These are phyloP conservation scores for Ophiostoma montium DNA, from an alignment of 2,329 filamentous ascomycete species.

Conservation along the genomic window DNA sequence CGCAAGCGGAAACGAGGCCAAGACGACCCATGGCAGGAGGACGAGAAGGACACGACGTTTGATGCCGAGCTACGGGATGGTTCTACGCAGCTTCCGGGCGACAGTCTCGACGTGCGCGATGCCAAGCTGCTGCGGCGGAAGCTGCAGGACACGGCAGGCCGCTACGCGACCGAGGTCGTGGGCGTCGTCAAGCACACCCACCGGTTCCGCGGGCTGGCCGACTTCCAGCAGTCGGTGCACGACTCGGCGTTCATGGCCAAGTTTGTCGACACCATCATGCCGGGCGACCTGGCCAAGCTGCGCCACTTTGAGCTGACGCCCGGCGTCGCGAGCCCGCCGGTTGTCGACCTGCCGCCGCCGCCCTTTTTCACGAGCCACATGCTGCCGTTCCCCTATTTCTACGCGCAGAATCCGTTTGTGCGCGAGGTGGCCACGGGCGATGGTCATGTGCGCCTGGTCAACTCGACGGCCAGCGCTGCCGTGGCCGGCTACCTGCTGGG, in stretches of 20 bases:
- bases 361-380: slow-evolving; percentile 63
- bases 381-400: slow-evolving; percentile 65
- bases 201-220: slow-evolving; percentile 70
- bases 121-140: slow-evolving; percentile 44
- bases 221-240: slow-evolving; percentile 69
- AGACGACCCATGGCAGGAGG: slow-evolving; percentile 37
- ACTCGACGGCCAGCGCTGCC: slow-evolving; percentile 41
- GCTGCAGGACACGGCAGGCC: slow-evolving; percentile 54
- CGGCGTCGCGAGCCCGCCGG: slow-evolving; percentile 40
- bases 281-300: slow-evolving; percentile 46
- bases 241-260: slow-evolving; percentile 55
- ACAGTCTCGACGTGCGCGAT: slow-evolving; percentile 25
- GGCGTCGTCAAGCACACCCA: slow-evolving; percentile 68
- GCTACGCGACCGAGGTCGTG: slow-evolving; percentile 54
- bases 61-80: too few species aligned
- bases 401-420: slow-evolving; percentile 74
- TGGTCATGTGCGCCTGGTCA: slow-evolving; percentile 39
- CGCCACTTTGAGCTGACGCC: slow-evolving; percentile 53
- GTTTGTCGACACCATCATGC: slow-evolving; percentile 56
- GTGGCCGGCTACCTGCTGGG: slow-evolving; percentile 44
- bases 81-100: slow-evolving; percentile 2
- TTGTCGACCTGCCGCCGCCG: slow-evolving; percentile 63
- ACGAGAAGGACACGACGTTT: neutral
- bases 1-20: slow-evolving; percentile 74
- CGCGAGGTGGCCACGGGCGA: slow-evolving; percentile 43